Base-by-base conservation (phyloP, 2,329 filamentous ascomycete species). In the Pestalotiopsis sp. region DNA sequence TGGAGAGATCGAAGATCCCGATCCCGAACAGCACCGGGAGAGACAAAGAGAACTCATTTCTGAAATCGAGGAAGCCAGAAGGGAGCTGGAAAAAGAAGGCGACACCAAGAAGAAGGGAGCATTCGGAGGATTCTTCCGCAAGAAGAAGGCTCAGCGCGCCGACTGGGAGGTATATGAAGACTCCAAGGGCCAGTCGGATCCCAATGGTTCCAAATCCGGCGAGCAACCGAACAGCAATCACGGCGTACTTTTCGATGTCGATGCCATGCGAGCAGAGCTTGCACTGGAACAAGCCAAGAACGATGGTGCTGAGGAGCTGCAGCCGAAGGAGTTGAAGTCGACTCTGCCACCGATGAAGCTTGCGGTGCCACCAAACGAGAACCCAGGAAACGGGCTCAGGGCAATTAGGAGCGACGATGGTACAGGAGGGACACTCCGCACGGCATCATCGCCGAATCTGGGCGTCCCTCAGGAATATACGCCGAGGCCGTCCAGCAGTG, bases 131-230 rank as follows among this genome's bases (percentile, higher is more conserved):
- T 98, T 98, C 81, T 91, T 91, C 57, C 90, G 92, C 63, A 94
- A 93, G 75, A 97, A 93, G 82, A 92, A 92, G 80, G 81, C 87
- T 57, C 85, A 94, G 77, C 95, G 94, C 81, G 94, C 94, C 76
- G 92, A 93, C 67, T 98, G 95, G 95, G 95, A 98, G 79, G 94
- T 94, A 9, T 98, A 98, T 78, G 92, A 98, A 77, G 93, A 97
- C 70, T 83, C 78, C 59, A 88, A 88, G 75, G 76, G 71, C 1
- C 74, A 73, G 17, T 70, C 61, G 57, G 73, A 77, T 57, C 73
- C 70, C 31, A 69, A 73, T 2, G 71, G 70, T 12, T 38, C 52
- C 3, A 75, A 68, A 68, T 82, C 81, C 9, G 84, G 87, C 67
- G 85, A 85, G 17, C 84, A 83, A 70, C 80, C 84, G 9, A 83